These are phyloP conservation scores for Curvularia eragrostidis DNA, from an alignment of 2,329 filamentous ascomycete genomes.

Conservation along the genomic window DNA sequence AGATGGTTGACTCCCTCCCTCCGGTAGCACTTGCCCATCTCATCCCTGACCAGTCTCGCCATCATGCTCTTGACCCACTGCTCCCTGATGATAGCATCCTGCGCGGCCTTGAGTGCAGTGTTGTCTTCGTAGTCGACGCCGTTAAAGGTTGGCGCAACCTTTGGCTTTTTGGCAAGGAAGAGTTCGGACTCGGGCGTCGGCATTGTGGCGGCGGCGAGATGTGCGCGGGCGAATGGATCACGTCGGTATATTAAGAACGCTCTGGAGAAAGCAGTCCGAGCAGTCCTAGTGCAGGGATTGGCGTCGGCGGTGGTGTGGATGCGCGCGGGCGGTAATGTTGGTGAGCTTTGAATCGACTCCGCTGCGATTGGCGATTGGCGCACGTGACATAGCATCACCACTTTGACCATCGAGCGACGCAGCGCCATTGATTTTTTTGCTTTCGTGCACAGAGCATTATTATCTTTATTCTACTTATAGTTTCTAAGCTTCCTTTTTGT, in stretches of 20 bases:
- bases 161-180: conserved; percentile 85
- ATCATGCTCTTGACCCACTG: conserved; percentile 93
- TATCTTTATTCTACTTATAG: background rate
- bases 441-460: background rate
- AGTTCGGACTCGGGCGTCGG: conserved; percentile 82
- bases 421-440: background rate
- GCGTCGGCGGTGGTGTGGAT: conserved; percentile 18
- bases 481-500: too few species aligned
- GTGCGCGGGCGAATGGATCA: conserved; percentile 4
- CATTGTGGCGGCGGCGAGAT: conserved; percentile 59
- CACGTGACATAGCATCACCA: conserved; percentile 19
- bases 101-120: conserved; percentile 78
- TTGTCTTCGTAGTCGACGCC: conserved; percentile 88
- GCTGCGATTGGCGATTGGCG: conserved; percentile 17
- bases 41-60: conserved; percentile 80
- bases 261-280: background rate
- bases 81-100: conserved; percentile 82
- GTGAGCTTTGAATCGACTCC: conserved; percentile 20
- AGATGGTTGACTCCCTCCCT: conserved; percentile 85
- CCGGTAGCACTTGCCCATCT: conserved; percentile 85
- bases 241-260: background rate
- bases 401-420: background rate
- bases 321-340: conserved; percentile 14
- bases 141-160: conserved; percentile 81
- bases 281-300: conserved; percentile 22